A percentile compares a stretch with the other conserved stretches of the same genome.
Conservation (phyloP, 129 eudicot genomes). For the Cynara cardunculus region DNA sequence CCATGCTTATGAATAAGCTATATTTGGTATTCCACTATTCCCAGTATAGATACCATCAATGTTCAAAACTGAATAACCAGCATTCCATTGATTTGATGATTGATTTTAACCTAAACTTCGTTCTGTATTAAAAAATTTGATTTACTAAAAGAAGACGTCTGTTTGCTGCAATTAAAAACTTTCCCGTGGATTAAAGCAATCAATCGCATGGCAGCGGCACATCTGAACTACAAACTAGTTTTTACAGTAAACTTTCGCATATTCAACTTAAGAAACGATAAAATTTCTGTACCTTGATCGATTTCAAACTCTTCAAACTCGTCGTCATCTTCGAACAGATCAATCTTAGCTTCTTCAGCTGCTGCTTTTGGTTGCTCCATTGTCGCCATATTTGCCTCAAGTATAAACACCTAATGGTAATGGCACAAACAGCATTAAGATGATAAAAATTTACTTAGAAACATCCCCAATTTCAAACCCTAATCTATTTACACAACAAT, state of each 20-base stretch:
- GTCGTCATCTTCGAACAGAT: constrained; percentile 77
- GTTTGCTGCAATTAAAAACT: neutral
- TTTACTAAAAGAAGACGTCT: neutral
- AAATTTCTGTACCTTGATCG: constrained; percentile 43
- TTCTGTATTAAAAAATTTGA: neutral
- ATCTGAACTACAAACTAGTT: neutral
- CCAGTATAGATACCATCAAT: neutral
- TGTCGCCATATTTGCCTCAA: constrained; percentile 41
- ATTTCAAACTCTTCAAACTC: constrained; percentile 77
- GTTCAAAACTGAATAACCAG: neutral
- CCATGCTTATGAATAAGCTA: neutral
- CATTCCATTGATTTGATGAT: neutral
- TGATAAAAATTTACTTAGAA: neutral
- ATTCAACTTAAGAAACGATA: neutral
- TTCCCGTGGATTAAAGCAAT: neutral
- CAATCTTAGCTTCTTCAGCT: constrained; percentile 67
- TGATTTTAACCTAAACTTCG: neutral
- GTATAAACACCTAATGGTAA: neutral
- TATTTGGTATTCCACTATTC: too few relatives aligned
- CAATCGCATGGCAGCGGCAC: neutral
- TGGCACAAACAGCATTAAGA: neutral
- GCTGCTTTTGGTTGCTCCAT: constrained; percentile 48
- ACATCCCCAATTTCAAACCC: constrained; percentile 2
- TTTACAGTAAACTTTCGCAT: neutral
- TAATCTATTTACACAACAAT: neutral